These are phyloP conservation scores for Aureobasidium zeae DNA, from an alignment of 2,329 filamentous ascomycete species.

Conservation along the genomic window DNA sequence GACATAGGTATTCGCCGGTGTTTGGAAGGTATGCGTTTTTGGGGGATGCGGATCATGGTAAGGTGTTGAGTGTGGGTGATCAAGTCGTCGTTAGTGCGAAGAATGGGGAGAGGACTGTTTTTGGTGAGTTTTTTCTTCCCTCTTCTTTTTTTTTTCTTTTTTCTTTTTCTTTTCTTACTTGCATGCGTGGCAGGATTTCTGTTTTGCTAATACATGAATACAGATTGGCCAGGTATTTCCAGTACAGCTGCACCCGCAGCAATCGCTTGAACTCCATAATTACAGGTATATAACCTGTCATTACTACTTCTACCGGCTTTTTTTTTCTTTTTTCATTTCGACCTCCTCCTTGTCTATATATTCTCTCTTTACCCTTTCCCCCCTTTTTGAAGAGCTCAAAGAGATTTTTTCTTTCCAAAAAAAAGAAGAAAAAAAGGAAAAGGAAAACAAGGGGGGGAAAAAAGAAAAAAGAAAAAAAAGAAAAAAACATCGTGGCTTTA, in stretches of 20 bases:
- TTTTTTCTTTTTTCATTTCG: neutral
- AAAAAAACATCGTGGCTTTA: too few relatives aligned
- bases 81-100: conserved; percentile 33
- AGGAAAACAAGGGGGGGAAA: too few relatives aligned
- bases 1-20: conserved; percentile 38
- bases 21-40: conserved; percentile 42
- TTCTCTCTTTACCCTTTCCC: neutral
- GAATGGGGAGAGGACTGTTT: conserved; percentile 33
- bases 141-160: too few relatives aligned
- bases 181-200: too few relatives aligned
- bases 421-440: too few relatives aligned
- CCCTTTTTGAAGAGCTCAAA: neutral
- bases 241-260: neutral
- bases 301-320: neutral
- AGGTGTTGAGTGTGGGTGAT: conserved; percentile 34
- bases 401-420: neutral
- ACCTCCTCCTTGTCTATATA: neutral
- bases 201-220: neutral
- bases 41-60: conserved; percentile 24
- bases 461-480: too few relatives aligned
- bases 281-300: neutral
- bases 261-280: too few relatives aligned
- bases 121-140: conserved; percentile 36
- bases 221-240: conserved; percentile 6
- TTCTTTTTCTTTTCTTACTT: too few relatives aligned